phyloP scores from a whole-genome alignment of 1,139 yeast genomes.

The Candida sp. region DNA sequence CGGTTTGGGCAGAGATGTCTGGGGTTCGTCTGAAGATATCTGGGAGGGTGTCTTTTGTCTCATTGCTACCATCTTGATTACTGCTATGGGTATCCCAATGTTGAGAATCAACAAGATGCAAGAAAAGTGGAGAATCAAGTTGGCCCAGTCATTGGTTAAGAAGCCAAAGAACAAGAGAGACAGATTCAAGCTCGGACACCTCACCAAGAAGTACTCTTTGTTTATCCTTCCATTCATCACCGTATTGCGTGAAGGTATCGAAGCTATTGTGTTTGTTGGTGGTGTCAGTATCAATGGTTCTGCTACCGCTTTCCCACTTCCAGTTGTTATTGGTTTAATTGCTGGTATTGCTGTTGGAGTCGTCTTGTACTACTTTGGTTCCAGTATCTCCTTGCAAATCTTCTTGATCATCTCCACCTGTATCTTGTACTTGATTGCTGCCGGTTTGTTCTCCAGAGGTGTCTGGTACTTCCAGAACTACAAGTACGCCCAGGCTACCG shows the following conservation, averaged over 20 bases:
- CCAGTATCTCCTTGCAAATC: conserved; percentile 75
- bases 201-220: conserved; percentile 67
- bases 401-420: conserved; percentile 84
- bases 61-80: conserved; percentile 78
- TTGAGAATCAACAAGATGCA: conserved; percentile 84
- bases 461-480: conserved; percentile 84
- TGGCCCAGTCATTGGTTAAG: conserved; percentile 69
- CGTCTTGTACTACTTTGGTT: conserved; percentile 84
- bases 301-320: conserved; percentile 87
- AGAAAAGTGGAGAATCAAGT: conserved; percentile 86
- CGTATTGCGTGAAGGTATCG: conserved; percentile 84
- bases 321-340: conserved; percentile 74
- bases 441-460: conserved; percentile 90
- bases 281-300: too few relatives aligned
- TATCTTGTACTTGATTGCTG: conserved; percentile 81
- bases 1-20: conserved; percentile 72
- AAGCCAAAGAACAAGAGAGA: conserved; percentile 34
- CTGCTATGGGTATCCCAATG: conserved; percentile 90
- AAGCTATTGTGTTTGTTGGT: conserved; percentile 86
- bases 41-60: conserved; percentile 89
- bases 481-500: conserved; percentile 63
- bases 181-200: conserved; percentile 34
- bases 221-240: conserved; percentile 79
- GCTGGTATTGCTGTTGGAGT: conserved; percentile 77
- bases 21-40: conserved; percentile 83